Evolutionary conservation across 331 rosid genomes (phyloP), one percentile per base, ranked within the genome.

Genomic region (Quercus phellos): DNA sequence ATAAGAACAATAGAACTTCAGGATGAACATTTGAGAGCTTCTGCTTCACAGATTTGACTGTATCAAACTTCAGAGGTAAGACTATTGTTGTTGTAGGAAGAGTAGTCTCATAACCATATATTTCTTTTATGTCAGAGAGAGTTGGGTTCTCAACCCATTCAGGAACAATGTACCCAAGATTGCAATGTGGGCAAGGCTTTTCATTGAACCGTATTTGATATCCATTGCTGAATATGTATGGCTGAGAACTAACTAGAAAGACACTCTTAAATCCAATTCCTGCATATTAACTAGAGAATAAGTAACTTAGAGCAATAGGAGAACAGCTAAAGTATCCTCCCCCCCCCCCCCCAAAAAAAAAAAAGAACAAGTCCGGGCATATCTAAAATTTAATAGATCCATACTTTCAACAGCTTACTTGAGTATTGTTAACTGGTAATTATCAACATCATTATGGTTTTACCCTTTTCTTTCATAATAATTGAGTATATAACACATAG

Each of bases 231-330:
- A 88, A 91, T 32, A 93, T 91, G 58, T 87, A 91, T 4, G 98
- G 98, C 66, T 72, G 77, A 56, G 90, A 69, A 61, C 93, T 86
- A 50, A 93, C 84, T 72, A 93, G 79, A 81, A 93, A 93, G 6
- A 93, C 98, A 81, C 98, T 93, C 87, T 93, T 91, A 89, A 91
- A 91, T 10, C 98, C 97, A 72, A 90, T 93, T n/a, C 98, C 97
- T 93, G 90, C 82, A 73, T 46, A 71, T 72, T n/a, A 35, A 72
- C 7, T 69, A 80, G 55, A 74, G 10, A 46, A 4, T 55, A 30
- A 81, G 61, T 76, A 16, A 56, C 32, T 17, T 12, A 10, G 5
- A 46, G 17, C 46, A 38, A 38, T 7, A 38, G 46, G 11, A 38
- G 46, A 38, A 38, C 11, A 38, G 10, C 11, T 7, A 38, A 38